Conservation (phyloP, 2,329 filamentous ascomycete genomes). For the Ascocoryne sarcoides region DNA sequence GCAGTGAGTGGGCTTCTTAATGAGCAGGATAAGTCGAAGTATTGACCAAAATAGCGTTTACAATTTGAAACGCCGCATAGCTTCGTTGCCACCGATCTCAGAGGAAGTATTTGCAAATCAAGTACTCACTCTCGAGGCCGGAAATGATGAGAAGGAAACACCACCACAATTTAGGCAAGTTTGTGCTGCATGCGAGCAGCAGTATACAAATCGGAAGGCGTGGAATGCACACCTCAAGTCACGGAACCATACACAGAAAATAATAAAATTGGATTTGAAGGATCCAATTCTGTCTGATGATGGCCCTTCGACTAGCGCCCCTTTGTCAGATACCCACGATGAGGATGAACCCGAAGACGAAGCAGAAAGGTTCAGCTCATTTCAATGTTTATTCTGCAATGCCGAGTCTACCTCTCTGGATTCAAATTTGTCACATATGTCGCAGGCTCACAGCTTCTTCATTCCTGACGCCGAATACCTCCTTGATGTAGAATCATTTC, state of each 20-base stretch:
- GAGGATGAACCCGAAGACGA: constrained; percentile 2
- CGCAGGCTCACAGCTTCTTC: constrained; percentile 37
- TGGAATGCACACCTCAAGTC: constrained; percentile 14
- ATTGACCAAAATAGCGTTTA: constrained; percentile 10
- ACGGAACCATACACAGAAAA: constrained; percentile 7
- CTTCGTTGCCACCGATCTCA: constrained; percentile 13
- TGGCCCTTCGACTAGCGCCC: background rate
- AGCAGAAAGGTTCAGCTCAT: constrained; percentile 20
- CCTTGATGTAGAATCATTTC: constrained; percentile 39
- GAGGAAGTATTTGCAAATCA: constrained; percentile 7
- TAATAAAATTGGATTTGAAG: no score
- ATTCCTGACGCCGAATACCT: constrained; percentile 34
- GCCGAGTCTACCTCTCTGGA: constrained; percentile 25
- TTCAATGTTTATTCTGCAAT: constrained; percentile 38
- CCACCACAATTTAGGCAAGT: constrained; percentile 7
- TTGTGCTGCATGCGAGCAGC: constrained; percentile 9
- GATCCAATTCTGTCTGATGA: constrained; percentile 1
- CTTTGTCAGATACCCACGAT: no score
- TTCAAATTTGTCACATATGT: constrained; percentile 40
- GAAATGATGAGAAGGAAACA: background rate
- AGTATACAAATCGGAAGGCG: constrained; percentile 9
- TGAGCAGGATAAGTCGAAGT: background rate
- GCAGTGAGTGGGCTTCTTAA: constrained; percentile 9
- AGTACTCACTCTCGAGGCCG: constrained; percentile 2
- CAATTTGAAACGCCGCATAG: constrained; percentile 15